Base-by-base conservation (phyloP, 768 basidiomycete genomes). In the Lepiota venenata region DNA sequence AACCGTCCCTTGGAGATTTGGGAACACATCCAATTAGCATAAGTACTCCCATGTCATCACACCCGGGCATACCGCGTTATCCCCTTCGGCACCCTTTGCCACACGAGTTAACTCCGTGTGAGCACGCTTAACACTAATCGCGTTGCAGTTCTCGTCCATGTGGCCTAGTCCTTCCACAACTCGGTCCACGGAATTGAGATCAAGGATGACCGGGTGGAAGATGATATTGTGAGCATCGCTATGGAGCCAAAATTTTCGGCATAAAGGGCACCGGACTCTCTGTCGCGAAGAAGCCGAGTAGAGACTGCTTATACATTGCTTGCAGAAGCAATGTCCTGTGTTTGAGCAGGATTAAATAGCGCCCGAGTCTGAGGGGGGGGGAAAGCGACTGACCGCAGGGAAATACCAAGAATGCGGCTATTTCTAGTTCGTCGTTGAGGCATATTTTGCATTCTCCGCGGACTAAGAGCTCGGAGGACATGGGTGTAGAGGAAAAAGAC, bases 311-410 rank as follows among this genome's bases (percentile, higher is more conserved):
- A 67, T 64, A 57, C 75, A 78, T n/a, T 58, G 50, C 6, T 47
- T 56, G 49, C 76, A 78, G 52, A 68, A 74, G n/a, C 74, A 73
- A 56, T 78, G 76, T 10, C 76, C 76, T 75, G 44, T 46, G 51
- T 4, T 15, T 47, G 20, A n/a, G 47, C 42, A 22, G 21, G 16
- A 39, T 37, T 29, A 29, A 14, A 20, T n/a, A 27, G 11, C 12
- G n/a, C 7, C 32, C 12, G 40, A 55, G 55, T 50, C n/a, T 9
- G 48, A 10, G n/a, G 25, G 25, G 25, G 15, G 42, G 25, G 16
- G 15, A 29, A 15, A 8, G 27, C 22, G 37, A 62, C 67, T 57
- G 60, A 70, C 73, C 73, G 48, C 73, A 74, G 15, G 65, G 67
- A 54, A 72, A 69, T 47, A 73, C 61, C 8, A 59, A 57, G 47